These are phyloP conservation scores for Pholiota adiposa DNA, from an alignment of 1,284 basidiomycete genomes.

Conservation along the genomic window DNA sequence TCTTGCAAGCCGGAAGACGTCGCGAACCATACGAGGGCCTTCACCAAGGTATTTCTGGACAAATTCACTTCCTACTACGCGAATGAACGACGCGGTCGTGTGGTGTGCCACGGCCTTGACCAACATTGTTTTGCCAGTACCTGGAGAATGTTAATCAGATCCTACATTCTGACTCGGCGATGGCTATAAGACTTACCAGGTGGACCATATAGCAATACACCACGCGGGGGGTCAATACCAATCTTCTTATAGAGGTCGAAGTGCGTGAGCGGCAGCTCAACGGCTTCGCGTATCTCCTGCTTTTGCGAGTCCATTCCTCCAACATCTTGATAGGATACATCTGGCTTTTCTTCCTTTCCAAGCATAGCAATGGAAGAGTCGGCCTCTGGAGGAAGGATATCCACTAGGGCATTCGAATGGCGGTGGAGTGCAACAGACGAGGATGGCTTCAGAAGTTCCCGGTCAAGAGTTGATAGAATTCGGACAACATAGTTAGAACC, in stretches of 20 bases:
- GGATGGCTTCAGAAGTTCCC: conserved; percentile 96
- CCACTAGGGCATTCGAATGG: conserved; percentile 98
- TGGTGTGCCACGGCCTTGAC: conserved; percentile 99
- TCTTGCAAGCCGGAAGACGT: conserved; percentile 96
- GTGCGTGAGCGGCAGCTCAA: conserved; percentile 97
- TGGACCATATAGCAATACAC: conserved; percentile 92
- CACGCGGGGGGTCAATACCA: conserved; percentile 97
- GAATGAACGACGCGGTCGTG: conserved; percentile 96
- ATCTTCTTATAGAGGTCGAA: conserved; percentile 99
- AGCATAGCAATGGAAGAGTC: conserved; percentile 98
- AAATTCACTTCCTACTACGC: conserved; percentile 98
- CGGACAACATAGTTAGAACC: conserved; percentile 99
- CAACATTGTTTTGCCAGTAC: conserved; percentile 99
- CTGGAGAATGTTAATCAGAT: conserved; percentile 43
- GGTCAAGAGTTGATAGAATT: conserved; percentile 96
- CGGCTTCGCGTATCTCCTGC: conserved; percentile 98
- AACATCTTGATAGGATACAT: conserved; percentile 89
- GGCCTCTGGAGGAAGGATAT: conserved; percentile 98
- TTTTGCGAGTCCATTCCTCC: conserved; percentile 99
- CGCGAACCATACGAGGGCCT: conserved; percentile 99
- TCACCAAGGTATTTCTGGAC: conserved; percentile 99
- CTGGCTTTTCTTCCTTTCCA: conserved; percentile 91
- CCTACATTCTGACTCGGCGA: not conserved
- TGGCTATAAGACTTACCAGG: conserved; percentile 60
- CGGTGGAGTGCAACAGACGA: conserved; percentile 97